Conservation (phyloP, 768 basidiomycete species). For the Macrolepiota albuminosa region DNA sequence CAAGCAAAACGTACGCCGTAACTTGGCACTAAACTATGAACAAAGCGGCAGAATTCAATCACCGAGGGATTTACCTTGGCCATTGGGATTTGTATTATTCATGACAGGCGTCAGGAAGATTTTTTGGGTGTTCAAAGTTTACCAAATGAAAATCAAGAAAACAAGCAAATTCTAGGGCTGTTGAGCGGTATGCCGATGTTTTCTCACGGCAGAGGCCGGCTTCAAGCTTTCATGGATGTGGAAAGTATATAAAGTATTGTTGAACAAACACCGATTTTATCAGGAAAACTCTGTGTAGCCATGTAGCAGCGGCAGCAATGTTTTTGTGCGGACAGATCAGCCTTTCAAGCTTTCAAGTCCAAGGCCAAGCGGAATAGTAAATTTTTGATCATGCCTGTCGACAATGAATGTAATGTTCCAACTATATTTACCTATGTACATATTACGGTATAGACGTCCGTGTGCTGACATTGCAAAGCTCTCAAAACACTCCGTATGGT, state of each 20-base stretch:
- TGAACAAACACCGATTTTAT: not conserved
- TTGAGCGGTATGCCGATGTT: no score
- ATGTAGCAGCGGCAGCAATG: not conserved
- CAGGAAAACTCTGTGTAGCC: not conserved
- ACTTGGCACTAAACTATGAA: constrained; percentile 12
- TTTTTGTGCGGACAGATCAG: not conserved
- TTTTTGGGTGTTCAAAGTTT: not conserved
- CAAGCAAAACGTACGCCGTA: constrained; percentile 23
- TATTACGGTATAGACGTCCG: constrained; percentile 10
- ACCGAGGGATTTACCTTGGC: constrained; percentile 6
- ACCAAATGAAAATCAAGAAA: not conserved
- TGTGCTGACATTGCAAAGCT: not conserved
- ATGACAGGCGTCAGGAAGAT: not conserved
- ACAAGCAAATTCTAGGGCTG: not conserved
- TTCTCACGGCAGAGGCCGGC: not conserved
- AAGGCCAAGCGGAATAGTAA: not conserved
- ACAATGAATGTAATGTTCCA: not conserved
- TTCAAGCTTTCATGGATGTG: not conserved
- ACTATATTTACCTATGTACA: constrained; percentile 5
- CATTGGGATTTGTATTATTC: constrained; percentile 3
- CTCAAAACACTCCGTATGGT: constrained; percentile 1
- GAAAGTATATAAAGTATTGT: not conserved
- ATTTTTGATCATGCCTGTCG: not conserved
- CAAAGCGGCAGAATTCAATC: not conserved
- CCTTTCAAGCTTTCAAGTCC: not conserved